phyloP scores from a whole-genome alignment of 352 stramenopile species.

The Globisporangium barbulae region DNA sequence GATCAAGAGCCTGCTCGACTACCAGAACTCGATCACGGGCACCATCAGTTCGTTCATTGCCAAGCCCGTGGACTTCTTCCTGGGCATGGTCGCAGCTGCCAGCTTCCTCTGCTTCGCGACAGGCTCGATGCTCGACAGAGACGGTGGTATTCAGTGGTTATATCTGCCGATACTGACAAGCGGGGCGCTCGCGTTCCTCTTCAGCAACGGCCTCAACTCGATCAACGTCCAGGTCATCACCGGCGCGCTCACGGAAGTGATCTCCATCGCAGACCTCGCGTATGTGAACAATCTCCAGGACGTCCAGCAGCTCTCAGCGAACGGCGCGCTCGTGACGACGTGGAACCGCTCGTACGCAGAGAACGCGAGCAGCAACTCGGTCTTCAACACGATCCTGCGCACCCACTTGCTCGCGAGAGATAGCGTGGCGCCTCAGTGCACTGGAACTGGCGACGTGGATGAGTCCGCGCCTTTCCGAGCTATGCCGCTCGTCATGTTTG shows the following conservation, averaged over 20 bases:
- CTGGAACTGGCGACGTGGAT: neutral
- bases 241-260: neutral
- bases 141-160: neutral
- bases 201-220: constrained; percentile 13
- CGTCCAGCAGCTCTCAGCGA: neutral
- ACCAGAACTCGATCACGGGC: constrained; percentile 14
- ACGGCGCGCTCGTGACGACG: neutral
- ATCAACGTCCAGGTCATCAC: constrained; percentile 11
- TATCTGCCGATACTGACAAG: neutral
- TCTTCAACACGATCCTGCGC: constrained; percentile 20
- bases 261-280: neutral
- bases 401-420: neutral
- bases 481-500: constrained; percentile 12
- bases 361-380: neutral
- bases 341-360: neutral
- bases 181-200: constrained; percentile 8
- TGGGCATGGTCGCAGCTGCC: neutral
- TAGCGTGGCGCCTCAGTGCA: neutral
- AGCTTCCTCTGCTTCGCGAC: constrained; percentile 13
- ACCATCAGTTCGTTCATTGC: constrained; percentile 1
- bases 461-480: neutral
- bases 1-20: constrained; percentile 10
- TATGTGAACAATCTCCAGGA: no score
- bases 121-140: neutral
- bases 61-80: constrained; percentile 11